Percentiles rank a stretch among this genome's conserved stretches.
phyloP scores from a whole-genome alignment of 768 basidiomycete species.

The Lactarius vividus region DNA sequence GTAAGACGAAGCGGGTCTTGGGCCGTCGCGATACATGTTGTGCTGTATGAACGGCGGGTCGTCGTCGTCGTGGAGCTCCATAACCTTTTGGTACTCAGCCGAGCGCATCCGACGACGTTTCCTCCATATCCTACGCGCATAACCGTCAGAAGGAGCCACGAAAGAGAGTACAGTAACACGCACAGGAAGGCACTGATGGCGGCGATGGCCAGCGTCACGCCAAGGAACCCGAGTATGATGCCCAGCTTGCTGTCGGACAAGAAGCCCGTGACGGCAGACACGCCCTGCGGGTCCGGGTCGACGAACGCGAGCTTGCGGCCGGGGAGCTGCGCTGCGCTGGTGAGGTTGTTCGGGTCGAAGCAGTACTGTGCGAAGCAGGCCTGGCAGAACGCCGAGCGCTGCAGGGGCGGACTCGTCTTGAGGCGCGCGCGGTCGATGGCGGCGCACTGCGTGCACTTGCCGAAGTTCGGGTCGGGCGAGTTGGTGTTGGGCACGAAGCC shows the following conservation, averaged over 20 bases:
- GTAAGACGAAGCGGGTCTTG: neutral
- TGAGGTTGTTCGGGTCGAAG: conserved; percentile 31
- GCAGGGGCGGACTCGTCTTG: conserved; percentile 17
- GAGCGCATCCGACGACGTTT: conserved; percentile 17
- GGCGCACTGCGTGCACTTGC: conserved; percentile 69
- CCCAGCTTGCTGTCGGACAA: conserved; percentile 44
- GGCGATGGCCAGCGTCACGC: conserved; percentile 42
- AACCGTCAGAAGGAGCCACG: neutral
- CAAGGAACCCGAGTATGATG: conserved; percentile 49
- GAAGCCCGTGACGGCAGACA: conserved; percentile 43
- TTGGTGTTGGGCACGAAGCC: conserved; percentile 63
- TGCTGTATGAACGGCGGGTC: conserved; percentile 4
- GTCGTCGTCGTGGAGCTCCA: conserved; percentile 4
- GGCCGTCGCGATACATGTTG: neutral
- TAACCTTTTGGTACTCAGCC: conserved; percentile 11
- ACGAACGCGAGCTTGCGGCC: conserved; percentile 44
- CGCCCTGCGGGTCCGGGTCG: conserved; percentile 56
- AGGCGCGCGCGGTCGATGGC: conserved; percentile 44
- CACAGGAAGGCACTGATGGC: conserved; percentile 38
- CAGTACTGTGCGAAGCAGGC: conserved; percentile 35
- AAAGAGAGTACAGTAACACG: conserved; percentile 14
- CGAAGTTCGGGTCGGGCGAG: conserved; percentile 52
- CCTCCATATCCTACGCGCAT: conserved; percentile 15
- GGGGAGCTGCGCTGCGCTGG: conserved; percentile 31
- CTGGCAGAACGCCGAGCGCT: conserved; percentile 31